phyloP scores from a whole-genome alignment of 129 eudicot genomes.

The Rutidosis leptorrhynchoides region DNA sequence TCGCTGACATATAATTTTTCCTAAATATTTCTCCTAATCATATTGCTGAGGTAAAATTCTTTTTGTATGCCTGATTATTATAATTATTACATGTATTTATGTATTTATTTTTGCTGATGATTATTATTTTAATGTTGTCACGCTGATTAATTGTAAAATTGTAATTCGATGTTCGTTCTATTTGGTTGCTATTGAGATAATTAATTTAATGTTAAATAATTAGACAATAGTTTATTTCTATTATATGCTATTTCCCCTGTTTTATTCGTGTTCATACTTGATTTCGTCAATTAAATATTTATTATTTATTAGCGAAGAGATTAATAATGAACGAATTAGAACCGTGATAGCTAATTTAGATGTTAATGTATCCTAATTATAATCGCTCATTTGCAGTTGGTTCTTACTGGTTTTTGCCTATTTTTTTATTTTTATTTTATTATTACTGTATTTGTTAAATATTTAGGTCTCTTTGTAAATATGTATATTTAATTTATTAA shows the following conservation, averaged over 20 bases:
- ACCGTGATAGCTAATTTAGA: too few relatives aligned
- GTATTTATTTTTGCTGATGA: slow-evolving; percentile 16
- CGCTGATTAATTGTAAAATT: background rate
- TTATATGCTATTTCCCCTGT: background rate
- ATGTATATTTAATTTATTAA: too few relatives aligned
- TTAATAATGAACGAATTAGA: too few relatives aligned
- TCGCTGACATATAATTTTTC: slow-evolving; percentile 16
- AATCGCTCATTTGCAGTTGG: background rate
- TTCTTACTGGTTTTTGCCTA: too few relatives aligned
- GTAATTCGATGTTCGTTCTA: slow-evolving; percentile 9
- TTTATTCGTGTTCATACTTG: background rate
- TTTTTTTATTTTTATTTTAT: too few relatives aligned
- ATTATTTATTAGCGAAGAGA: too few relatives aligned
- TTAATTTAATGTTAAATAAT: slow-evolving; percentile 2
- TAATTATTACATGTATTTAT: slow-evolving; percentile 10
- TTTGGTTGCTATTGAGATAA: slow-evolving; percentile 4
- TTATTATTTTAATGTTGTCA: background rate
- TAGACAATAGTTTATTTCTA: too few relatives aligned
- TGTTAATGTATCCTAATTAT: background rate
- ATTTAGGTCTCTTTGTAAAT: background rate
- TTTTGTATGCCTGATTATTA: slow-evolving; percentile 4
- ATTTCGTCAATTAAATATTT: background rate
- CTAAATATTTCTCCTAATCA: background rate
- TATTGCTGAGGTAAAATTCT: slow-evolving; percentile 23
- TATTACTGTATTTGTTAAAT: background rate